Base-by-base conservation (phyloP, 2,329 filamentous ascomycete genomes). In the Arthrinium puccinioides region DNA sequence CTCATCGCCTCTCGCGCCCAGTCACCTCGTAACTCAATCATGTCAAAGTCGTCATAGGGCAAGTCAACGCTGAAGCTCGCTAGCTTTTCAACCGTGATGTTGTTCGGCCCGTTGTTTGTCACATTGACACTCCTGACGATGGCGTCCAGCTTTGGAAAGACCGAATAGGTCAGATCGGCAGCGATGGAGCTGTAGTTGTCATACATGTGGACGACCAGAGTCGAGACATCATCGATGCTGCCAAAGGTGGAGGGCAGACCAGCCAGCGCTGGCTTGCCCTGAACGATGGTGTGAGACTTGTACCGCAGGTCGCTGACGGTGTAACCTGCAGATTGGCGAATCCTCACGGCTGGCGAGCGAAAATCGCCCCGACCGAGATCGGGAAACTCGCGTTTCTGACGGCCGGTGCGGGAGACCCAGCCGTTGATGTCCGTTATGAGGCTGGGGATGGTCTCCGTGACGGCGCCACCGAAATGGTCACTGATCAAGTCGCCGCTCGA, bases 281-380 rank as follows among this genome's bases (percentile, higher is more conserved):
- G 47, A 1, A 68, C 40, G 2, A 80, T 55, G n/a, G 69, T 56
- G 44, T 81, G 69, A 0, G 73, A 77, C 38, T 70, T 62, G 48
- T 82, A 82, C 26, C 62, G 62, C 40, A 82, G 69, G 7, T 72
- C 69, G 6, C 70, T 73, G 11, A 83, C 67, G 0, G 75, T 79
- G 41, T 75, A 67, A 21, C 77, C 78, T 13, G 66, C 66, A 2
- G 69, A 59, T 47, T 83, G 76, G 37, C 66, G 64, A 46, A 83
- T 76, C 25, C 74, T 70, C 10, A 82, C 65, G 0, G 79, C 78
- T 0, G 79, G 79, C 3, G 70, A 59, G 4, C 79, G 69, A 44
- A 79, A 77, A 49, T 83, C 79, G 13, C 77, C 77, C 7, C 77
- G 68, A 1, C 79, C 78, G 5, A 77, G 60, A 41, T 83, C 78